A percentile compares a stretch with the other conserved stretches of the same genome.
These are phyloP conservation scores for Pyricularia pennisetigena DNA, from an alignment of 2,329 filamentous ascomycete species.

Conservation along the genomic window DNA sequence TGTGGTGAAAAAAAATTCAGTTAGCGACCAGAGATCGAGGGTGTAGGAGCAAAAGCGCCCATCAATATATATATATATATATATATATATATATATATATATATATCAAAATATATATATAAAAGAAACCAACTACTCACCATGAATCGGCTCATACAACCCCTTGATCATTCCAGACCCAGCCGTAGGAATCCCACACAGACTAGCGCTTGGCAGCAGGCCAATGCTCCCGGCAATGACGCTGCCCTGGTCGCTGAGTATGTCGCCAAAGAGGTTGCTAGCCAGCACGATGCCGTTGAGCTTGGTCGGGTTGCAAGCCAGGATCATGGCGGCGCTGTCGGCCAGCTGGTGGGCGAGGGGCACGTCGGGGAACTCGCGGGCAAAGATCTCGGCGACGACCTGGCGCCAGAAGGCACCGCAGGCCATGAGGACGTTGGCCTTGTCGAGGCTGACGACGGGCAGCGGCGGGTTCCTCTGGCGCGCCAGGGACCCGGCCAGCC, in stretches of 20 bases:
- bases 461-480: slow-evolving; percentile 22
- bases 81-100: no score
- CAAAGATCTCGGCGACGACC: slow-evolving; percentile 28
- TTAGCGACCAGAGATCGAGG: neutral
- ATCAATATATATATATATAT: no score
- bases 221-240: slow-evolving; percentile 36
- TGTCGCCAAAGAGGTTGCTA: slow-evolving; percentile 38
- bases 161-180: slow-evolving; percentile 41
- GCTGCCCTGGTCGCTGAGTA: slow-evolving; percentile 33
- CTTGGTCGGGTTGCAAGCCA: slow-evolving; percentile 33
- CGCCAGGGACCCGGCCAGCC: slow-evolving; percentile 34
- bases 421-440: slow-evolving; percentile 39
- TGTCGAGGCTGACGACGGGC: slow-evolving; percentile 37
- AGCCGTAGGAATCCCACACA: slow-evolving; percentile 28
- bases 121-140: slow-evolving; percentile 16
- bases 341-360: slow-evolving; percentile 33
- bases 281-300: slow-evolving; percentile 38
- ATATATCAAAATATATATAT: no score
- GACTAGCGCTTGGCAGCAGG: slow-evolving; percentile 32
- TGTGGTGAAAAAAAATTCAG: neutral
- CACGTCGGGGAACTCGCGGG: slow-evolving; percentile 30
- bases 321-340: slow-evolving; percentile 36
- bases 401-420: slow-evolving; percentile 37
- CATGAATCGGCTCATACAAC: slow-evolving; percentile 72
- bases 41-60: no score